phyloP scores from a whole-genome alignment of 2,329 filamentous ascomycete species.

The Colletotrichum sp. region DNA sequence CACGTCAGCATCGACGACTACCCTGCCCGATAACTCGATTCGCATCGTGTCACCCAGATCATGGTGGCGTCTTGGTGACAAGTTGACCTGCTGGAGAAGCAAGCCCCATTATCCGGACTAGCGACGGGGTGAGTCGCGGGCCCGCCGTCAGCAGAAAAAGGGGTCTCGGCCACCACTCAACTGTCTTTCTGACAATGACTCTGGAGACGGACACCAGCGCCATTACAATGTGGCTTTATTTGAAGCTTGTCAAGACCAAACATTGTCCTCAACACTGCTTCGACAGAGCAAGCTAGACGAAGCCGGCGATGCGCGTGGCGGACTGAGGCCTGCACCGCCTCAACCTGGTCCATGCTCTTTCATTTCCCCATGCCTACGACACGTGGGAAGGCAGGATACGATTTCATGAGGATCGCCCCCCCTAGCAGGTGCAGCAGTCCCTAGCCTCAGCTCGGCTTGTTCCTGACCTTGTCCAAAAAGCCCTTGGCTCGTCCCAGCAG shows the following conservation, averaged over 20 bases:
- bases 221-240: conserved; percentile 3
- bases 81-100: neutral
- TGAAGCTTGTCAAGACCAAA: conserved; percentile 1
- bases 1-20: neutral
- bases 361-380: conserved; percentile 19
- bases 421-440: conserved; percentile 1
- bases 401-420: conserved; percentile 18
- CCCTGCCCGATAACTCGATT: neutral
- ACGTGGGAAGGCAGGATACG: conserved; percentile 15
- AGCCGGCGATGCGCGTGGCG: neutral
- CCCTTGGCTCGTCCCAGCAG: conserved; percentile 2
- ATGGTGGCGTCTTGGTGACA: neutral
- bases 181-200: neutral
- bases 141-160: conserved; percentile 2
- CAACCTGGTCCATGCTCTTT: conserved; percentile 15
- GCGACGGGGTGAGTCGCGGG: neutral
- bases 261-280: neutral
- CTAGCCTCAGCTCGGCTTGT: conserved; percentile 11
- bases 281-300: neutral
- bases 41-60: neutral
- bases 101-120: neutral
- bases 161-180: neutral
- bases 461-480: conserved; percentile 14
- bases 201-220: neutral
- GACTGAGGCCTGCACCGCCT: conserved; percentile 6